Evolutionary conservation across 225 moss, liverwort and hornwort genomes (phyloP), one percentile per base, ranked within the genome.

Genomic region (Bryum argenteum): DNA sequence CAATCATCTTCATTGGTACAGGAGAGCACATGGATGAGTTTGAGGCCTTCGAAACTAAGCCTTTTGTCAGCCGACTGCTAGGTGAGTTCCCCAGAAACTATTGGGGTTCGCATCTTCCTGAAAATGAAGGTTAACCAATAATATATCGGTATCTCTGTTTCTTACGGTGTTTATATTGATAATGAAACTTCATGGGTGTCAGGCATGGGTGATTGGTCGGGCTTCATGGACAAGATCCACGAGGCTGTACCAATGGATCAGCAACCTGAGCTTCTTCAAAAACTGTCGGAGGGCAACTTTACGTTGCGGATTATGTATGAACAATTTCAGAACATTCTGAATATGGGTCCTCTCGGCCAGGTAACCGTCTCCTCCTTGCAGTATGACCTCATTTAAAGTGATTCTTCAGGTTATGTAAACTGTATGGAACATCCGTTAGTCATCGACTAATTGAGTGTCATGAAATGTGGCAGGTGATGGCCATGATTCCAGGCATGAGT

Each of bases 21-120:
- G 95, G 95, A 67, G 95, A 93, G 78, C 95, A 95, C 66, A 89
- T 93, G 90, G 89, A 95, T 76, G 95, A 93, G 45, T 95, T 95
- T 74, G 93, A 95, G 77, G 73, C 74, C 16, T 95, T 95, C 13
- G 95, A 95, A 75, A 90, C 91, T 10, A 93, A 93, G 68, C 84
- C 95, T 19, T 95, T 95, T 50, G 95, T 95, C 51, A 89, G 91
- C 65, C 88, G 95, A 15, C 82, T 95, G 68, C 71, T 95, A 48
- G 95, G 93, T 91, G 76, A 88, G 85, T 67, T 33, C 17, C 57
- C 44, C 39, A 37, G 54, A 37, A 45, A 40, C n/a, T 10, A 19
- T 66, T 62, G 47, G 45, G 33, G n/a, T 55, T 21, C 8, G 12
- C 21, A 28, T 24, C 43, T 64, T 65, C 22, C 11, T 10, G 38